Base-by-base conservation (phyloP, 495 filamentous ascomycete species). In the Penicillium lividum region DNA sequence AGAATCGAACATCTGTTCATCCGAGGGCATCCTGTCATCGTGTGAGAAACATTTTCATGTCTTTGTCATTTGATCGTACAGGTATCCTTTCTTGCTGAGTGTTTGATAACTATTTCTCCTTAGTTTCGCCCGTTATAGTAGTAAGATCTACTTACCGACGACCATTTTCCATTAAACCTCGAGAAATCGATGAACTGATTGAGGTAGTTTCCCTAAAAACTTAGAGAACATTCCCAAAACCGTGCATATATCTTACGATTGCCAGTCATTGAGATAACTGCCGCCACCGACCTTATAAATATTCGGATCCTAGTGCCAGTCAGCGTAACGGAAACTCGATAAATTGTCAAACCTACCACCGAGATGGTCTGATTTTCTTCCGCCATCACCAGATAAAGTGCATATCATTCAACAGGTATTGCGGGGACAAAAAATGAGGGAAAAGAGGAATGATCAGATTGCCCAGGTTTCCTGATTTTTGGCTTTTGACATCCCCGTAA, bases 1-100 rank as follows among this genome's bases (percentile, higher is more conserved):
- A 6, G 60, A 52, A 28, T 68, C 66, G 46, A 69, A 69, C 47
- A 65, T 62, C 15, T 61, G 61, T 16, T 68, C 66, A 45, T 68
- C 66, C 3, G 63, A 68, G 1, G 66, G 66, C 13, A 60, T 27
- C 27, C 46, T 49, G 15, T n/a, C 13, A 16, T 33, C 38, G 7
- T 16, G 38, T 40, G 15, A 15, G 7, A 40, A 5, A 15, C 13
- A 4, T n/a, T 11, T 0, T 9, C 10, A 10, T 38, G 6, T 40
- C 13, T 6, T 40, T 40, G 13, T 40, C 13, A 40, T 6, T 16
- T 16, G 4, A 16, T 6, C 46, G 11, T 49, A 49, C 46, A 49
- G 7, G 31, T 49, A 49, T 49, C 16, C 46, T 33, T 49, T 31
- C 44, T 59, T 51, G 28, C 57, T 60, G 9, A 49, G 10, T 5